These are phyloP conservation scores for Chlorella sp. DNA, from an alignment of 139 green algal genomes.

Conservation along the genomic window DNA sequence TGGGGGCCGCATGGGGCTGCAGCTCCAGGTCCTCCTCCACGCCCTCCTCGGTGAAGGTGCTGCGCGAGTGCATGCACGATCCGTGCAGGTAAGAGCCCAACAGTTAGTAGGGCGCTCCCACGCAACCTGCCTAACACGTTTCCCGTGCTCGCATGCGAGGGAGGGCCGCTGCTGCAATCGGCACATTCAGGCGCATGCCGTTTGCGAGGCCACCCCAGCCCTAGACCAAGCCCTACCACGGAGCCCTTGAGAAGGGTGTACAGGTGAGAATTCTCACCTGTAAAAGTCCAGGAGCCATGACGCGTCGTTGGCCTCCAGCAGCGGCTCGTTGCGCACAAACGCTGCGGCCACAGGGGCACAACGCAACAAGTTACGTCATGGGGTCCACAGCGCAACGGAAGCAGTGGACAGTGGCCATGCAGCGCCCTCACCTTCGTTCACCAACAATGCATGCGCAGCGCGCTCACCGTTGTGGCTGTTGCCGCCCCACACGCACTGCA, in stretches of 20 bases:
- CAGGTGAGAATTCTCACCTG: slow-evolving; percentile 10
- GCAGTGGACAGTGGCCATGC: no score
- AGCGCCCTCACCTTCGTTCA: no score
- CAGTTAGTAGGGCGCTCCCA: background rate
- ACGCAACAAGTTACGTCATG: no score
- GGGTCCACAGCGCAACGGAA: no score
- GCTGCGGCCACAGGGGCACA: slow-evolving; percentile 16
- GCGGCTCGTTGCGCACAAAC: slow-evolving; percentile 42
- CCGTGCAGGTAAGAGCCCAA: background rate
- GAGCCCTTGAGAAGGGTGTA: no score
- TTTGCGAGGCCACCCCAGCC: no score
- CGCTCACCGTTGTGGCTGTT: background rate
- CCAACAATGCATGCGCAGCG: background rate
- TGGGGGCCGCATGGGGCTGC: no score
- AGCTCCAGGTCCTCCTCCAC: background rate
- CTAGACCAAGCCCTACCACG: no score
- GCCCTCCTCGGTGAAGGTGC: slow-evolving; percentile 15
- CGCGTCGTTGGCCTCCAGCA: slow-evolving; percentile 43
- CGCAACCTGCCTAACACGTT: background rate
- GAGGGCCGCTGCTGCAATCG: background rate
- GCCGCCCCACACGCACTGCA: background rate
- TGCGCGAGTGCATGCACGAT: background rate
- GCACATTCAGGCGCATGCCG: background rate
- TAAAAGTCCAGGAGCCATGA: slow-evolving; percentile 68
- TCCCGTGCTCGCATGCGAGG: background rate